phyloP scores from a whole-genome alignment of 352 stramenopile species.

The Proteromonas lacertae region DNA sequence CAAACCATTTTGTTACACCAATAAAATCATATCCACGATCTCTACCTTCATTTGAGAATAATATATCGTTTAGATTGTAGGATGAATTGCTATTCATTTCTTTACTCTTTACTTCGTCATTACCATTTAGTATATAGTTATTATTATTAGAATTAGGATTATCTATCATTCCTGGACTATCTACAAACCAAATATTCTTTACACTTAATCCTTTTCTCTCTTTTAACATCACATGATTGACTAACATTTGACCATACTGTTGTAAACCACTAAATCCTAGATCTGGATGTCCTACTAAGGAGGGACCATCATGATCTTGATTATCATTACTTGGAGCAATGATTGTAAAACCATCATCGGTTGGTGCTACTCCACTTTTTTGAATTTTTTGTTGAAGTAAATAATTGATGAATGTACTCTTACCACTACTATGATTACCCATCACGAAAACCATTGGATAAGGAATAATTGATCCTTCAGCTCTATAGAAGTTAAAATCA shows the following conservation, averaged over 20 bases:
- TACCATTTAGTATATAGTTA: background rate
- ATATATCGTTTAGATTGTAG: background rate
- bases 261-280: conserved; percentile 68
- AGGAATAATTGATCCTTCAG: no score
- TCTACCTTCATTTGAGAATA: conserved; percentile 6
- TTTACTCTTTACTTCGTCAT: background rate
- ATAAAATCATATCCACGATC: conserved; percentile 86
- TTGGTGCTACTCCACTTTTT: conserved; percentile 91
- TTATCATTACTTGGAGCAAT: conserved; percentile 77
- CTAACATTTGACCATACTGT: conserved; percentile 72
- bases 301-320: conserved; percentile 73
- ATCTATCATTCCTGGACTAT: conserved; percentile 97
- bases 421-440: conserved; percentile 92
- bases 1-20: conserved; percentile 81
- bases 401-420: conserved; percentile 97
- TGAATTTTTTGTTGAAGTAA: conserved; percentile 69
- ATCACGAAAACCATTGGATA: conserved; percentile 95
- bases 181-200: conserved; percentile 87
- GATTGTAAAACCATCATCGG: conserved; percentile 93
- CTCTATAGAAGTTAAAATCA: no score
- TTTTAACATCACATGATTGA: conserved; percentile 93
- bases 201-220: conserved; percentile 46
- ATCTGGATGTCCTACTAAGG: conserved; percentile 73
- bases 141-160: conserved; percentile 28
- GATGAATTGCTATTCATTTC: background rate